Evolutionary conservation across 805 yeast species (phyloP).

Genomic region (Huiozyma naganishii): DNA sequence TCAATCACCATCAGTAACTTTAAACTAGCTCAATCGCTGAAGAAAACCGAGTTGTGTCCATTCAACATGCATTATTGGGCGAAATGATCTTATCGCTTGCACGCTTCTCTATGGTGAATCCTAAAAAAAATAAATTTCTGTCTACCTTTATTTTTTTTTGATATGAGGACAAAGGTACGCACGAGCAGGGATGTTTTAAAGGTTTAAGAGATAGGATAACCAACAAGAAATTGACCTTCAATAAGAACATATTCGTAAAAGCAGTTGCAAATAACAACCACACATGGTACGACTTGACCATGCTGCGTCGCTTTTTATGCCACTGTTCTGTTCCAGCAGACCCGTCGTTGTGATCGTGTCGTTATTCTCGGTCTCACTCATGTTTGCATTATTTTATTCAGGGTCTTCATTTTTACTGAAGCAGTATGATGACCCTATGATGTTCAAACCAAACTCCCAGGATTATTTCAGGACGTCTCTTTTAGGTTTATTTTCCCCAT

Average conservation of each 20-base stretch:
- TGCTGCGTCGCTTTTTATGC: constrained; percentile 26
- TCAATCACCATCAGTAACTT: no score
- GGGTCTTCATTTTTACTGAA: constrained; percentile 15
- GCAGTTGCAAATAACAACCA: background rate
- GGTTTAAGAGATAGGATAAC: no score
- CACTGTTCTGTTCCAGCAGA: constrained; percentile 24
- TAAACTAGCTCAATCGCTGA: no score
- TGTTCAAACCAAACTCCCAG: constrained; percentile 29
- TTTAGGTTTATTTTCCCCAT: constrained; percentile 28
- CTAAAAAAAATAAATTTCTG: background rate
- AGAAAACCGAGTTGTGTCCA: no score
- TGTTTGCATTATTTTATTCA: constrained; percentile 13
- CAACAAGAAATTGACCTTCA: no score
- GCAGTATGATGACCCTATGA: constrained; percentile 17
- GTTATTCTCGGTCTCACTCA: constrained; percentile 3
- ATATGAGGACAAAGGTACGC: no score
- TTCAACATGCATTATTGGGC: no score
- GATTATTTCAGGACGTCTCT: constrained; percentile 32
- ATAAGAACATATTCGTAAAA: no score
- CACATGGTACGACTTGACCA: constrained; percentile 23
- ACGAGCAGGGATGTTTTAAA: no score
- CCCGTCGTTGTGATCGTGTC: constrained; percentile 15
- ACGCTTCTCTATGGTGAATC: background rate
- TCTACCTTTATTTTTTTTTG: background rate
- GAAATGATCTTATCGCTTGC: background rate